phyloP scores from a whole-genome alignment of 768 basidiomycete genomes.

The Leccinellum rugosiceps region DNA sequence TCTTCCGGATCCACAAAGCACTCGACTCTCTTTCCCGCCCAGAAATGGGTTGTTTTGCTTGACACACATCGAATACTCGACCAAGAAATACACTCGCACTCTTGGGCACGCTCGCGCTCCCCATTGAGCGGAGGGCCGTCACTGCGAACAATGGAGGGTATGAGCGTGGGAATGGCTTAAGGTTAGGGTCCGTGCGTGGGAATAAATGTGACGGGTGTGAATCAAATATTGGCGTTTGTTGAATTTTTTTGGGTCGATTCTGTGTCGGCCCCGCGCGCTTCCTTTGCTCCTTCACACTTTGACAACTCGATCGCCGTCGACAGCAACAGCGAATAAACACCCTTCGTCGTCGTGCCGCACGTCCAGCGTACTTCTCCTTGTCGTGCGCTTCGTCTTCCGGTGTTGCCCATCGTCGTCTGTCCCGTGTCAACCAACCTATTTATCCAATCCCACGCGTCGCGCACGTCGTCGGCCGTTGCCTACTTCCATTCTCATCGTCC shows the following conservation, averaged over 20 bases:
- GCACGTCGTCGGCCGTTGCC: constrained; percentile 37
- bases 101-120: not conserved
- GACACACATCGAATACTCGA: not conserved
- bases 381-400: constrained; percentile 22
- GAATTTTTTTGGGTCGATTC: constrained; percentile 37
- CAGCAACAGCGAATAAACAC: constrained; percentile 42
- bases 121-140: constrained; percentile 3
- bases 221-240: constrained; percentile 41
- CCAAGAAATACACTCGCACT: not conserved
- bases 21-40: not conserved
- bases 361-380: constrained; percentile 20
- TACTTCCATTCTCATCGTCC: constrained; percentile 16
- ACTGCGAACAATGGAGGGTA: constrained; percentile 18
- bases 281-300: constrained; percentile 42
- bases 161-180: constrained; percentile 34
- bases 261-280: constrained; percentile 45
- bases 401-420: constrained; percentile 22
- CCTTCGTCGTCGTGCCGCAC: constrained; percentile 39
- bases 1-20: not conserved
- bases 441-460: constrained; percentile 45
- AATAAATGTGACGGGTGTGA: constrained; percentile 31
- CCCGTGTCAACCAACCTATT: constrained; percentile 28
- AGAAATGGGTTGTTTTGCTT: not conserved
- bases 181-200: constrained; percentile 48
- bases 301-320: constrained; percentile 48